These are phyloP conservation scores for Salix koriyanagi DNA, from an alignment of 345 rosid species.

Conservation along the genomic window DNA sequence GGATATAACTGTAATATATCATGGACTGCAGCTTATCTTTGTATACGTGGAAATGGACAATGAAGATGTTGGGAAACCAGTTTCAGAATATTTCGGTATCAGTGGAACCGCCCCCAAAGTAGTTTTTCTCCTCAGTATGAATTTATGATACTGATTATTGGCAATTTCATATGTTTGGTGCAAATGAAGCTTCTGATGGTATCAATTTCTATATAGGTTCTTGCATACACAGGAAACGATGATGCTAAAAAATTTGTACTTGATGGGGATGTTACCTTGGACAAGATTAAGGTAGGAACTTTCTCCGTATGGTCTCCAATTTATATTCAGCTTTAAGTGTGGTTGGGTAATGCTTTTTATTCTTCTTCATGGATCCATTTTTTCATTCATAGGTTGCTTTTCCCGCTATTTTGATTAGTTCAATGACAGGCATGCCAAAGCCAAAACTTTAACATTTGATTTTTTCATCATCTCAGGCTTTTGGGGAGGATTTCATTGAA, in stretches of 20 bases:
- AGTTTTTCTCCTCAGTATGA: conserved; percentile 7
- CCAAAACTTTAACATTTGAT: neutral
- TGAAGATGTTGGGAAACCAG: conserved; percentile 89
- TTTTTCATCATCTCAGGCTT: conserved; percentile 41
- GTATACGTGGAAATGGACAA: conserved; percentile 84
- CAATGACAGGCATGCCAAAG: neutral
- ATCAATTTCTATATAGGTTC: conserved; percentile 42
- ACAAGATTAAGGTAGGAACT: conserved; percentile 60
- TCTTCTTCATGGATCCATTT: neutral
- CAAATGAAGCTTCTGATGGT: conserved; percentile 4
- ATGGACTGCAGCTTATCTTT: conserved; percentile 65
- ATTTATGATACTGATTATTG: neutral
- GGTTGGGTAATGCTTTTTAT: neutral
- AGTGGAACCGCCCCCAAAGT: conserved; percentile 61
- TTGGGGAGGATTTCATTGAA: conserved; percentile 63
- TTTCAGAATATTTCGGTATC: conserved; percentile 89
- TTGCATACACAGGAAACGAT: conserved; percentile 87
- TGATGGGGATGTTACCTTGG: conserved; percentile 62
- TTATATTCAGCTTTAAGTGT: neutral
- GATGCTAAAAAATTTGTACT: conserved; percentile 63
- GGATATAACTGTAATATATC: neutral
- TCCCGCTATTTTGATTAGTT: neutral
- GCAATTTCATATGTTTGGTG: neutral
- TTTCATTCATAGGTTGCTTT: neutral
- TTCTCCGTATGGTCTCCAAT: neutral